Percentiles rank a stretch among this genome's conserved stretches.
Conservation (phyloP, 2,329 filamentous ascomycete genomes). For the Ceratocystis albifundus region DNA sequence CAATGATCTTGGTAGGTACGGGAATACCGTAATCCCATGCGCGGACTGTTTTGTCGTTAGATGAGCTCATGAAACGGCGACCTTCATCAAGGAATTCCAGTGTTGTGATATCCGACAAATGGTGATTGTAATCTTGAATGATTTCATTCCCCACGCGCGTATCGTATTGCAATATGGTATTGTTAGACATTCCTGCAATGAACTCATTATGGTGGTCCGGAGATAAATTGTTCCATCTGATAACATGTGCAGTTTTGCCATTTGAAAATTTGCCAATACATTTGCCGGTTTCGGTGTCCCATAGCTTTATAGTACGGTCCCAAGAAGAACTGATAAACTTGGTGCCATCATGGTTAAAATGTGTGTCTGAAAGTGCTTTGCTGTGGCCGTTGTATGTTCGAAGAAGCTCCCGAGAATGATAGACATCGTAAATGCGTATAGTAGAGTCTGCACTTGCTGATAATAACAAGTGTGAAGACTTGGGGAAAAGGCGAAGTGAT, state of each 20-base stretch:
- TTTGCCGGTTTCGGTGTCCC: constrained; percentile 91
- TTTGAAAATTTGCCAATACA: constrained; percentile 83
- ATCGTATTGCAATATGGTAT: constrained; percentile 98
- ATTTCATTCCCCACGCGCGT: constrained; percentile 63
- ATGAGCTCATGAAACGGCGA: constrained; percentile 93
- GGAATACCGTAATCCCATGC: constrained; percentile 99
- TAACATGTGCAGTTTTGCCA: constrained; percentile 87
- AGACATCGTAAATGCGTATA: constrained; percentile 89
- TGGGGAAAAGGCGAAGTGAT: constrained; percentile 78
- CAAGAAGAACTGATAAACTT: constrained; percentile 87
- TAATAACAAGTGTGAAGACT: constrained; percentile 75
- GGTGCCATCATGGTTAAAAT: constrained; percentile 70
- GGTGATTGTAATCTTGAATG: constrained; percentile 96
- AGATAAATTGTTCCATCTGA: constrained; percentile 88
- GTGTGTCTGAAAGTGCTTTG: constrained; percentile 80
- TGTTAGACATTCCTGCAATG: constrained; percentile 92
- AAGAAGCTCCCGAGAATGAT: constrained; percentile 76
- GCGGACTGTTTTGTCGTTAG: constrained; percentile 88
- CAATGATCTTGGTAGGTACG: constrained; percentile 96
- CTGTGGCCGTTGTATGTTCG: constrained; percentile 85
- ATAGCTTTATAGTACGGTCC: constrained; percentile 92
- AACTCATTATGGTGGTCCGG: constrained; percentile 74
- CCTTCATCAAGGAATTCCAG: constrained; percentile 93
- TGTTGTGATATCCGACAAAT: constrained; percentile 94
- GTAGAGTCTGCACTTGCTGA: constrained; percentile 84